Conservation (phyloP, 495 filamentous ascomycete genomes). For the Rostrohypoxylon terebratum region DNA sequence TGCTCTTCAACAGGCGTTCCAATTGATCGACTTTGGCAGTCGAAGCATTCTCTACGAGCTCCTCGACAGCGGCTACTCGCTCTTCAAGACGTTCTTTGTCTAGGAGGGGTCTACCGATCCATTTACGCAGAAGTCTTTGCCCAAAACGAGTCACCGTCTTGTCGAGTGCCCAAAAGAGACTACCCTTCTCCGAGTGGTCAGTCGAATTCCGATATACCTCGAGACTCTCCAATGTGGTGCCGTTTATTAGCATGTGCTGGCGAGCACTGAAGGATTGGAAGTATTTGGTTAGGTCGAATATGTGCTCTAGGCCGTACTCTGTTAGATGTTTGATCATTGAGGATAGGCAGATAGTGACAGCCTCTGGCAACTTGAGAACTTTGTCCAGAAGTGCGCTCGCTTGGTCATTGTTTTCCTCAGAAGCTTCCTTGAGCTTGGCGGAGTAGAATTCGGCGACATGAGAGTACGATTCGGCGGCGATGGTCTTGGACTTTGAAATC, state of each 20-base stretch:
- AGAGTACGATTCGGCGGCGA: conserved; percentile 83
- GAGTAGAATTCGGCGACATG: conserved; percentile 97
- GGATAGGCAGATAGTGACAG: conserved; percentile 91
- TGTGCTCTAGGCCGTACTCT: conserved; percentile 94
- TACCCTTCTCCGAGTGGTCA: conserved; percentile 85
- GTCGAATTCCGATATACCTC: conserved; percentile 98
- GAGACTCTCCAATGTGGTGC: conserved; percentile 91
- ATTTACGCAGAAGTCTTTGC: conserved; percentile 87
- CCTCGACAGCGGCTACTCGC: conserved; percentile 88
- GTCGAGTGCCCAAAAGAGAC: conserved; percentile 95
- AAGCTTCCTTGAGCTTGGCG: conserved; percentile 74
- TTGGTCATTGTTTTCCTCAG: conserved; percentile 53
- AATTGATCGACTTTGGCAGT: conserved; percentile 78
- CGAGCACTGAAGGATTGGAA: conserved; percentile 96
- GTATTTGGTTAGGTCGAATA: conserved; percentile 96
- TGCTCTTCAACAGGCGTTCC: conserved; percentile 72
- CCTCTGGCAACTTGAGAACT: conserved; percentile 84
- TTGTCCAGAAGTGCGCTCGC: conserved; percentile 79
- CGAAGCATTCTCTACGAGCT: conserved; percentile 76
- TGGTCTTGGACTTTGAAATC: conserved; percentile 79
- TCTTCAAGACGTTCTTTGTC: conserved; percentile 82
- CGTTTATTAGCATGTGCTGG: conserved; percentile 96
- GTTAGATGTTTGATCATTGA: conserved; percentile 96
- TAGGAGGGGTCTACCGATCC: conserved; percentile 93
- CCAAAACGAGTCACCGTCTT: conserved; percentile 93